These are phyloP conservation scores for Lagenidium sp. DNA, from an alignment of 352 stramenopile genomes.

Conservation along the genomic window DNA sequence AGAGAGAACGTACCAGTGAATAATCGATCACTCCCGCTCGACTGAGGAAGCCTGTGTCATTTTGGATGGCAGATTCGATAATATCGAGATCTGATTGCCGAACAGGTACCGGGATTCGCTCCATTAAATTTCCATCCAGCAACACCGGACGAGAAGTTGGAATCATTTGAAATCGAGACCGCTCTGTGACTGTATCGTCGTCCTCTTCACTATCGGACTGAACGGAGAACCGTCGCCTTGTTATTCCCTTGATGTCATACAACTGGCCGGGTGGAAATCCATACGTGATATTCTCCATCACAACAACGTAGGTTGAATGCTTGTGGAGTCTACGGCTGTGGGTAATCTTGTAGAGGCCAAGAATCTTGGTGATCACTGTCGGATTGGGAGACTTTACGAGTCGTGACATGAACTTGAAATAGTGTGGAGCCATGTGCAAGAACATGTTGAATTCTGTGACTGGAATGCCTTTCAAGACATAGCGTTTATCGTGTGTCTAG, in stretches of 20 bases:
- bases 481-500: slow-evolving; percentile 77
- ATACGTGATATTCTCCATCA: slow-evolving; percentile 85
- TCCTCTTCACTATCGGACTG: slow-evolving; percentile 27
- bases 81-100: slow-evolving; percentile 46
- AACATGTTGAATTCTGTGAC: slow-evolving; percentile 89
- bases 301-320: slow-evolving; percentile 75
- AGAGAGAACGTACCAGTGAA: slow-evolving; percentile 45
- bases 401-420: slow-evolving; percentile 80
- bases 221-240: slow-evolving; percentile 57
- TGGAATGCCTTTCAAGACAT: slow-evolving; percentile 79
- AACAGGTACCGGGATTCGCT: slow-evolving; percentile 73
- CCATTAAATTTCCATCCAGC: slow-evolving; percentile 71
- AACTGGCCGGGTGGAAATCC: slow-evolving; percentile 69
- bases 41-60: slow-evolving; percentile 70
- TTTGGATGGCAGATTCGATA: slow-evolving; percentile 60
- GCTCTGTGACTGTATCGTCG: not conserved
- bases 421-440: slow-evolving; percentile 79
- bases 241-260: slow-evolving; percentile 84
- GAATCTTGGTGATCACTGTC: slow-evolving; percentile 80
- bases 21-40: slow-evolving; percentile 79
- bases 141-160: slow-evolving; percentile 56
- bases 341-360: slow-evolving; percentile 74
- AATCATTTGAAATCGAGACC: slow-evolving; percentile 8
- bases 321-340: slow-evolving; percentile 50
- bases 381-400: slow-evolving; percentile 43